These are phyloP conservation scores for Cytauxzoon felis DNA, from an alignment of 169 alveolate genomes.

Conservation along the genomic window DNA sequence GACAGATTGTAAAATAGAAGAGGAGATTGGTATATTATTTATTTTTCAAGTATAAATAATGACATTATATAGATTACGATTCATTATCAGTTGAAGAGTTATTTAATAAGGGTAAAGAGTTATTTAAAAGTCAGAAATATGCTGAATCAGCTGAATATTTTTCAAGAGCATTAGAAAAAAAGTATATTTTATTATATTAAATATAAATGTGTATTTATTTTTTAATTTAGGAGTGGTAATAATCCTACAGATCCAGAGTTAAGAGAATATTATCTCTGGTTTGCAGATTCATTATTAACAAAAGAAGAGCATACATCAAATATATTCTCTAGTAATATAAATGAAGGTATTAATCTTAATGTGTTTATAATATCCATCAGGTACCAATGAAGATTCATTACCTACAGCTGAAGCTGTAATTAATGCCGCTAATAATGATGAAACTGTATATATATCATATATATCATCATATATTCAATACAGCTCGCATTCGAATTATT, in stretches of 20 bases:
- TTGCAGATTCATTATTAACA: constrained; percentile 60
- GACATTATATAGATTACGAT: constrained; percentile 20
- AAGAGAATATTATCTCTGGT: constrained; percentile 62
- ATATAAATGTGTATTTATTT: not conserved
- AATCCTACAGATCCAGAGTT: constrained; percentile 34
- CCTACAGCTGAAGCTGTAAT: constrained; percentile 43
- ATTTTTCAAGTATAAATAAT: not conserved
- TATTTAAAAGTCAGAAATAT: constrained; percentile 35
- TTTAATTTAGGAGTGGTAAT: constrained; percentile 12
- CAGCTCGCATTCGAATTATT: constrained; percentile 61
- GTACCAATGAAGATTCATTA: constrained; percentile 7
- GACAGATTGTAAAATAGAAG: constrained; percentile 16
- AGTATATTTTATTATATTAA: constrained; percentile 3
- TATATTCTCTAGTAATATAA: constrained; percentile 23
- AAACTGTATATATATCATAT: not conserved
- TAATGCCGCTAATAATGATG: constrained; percentile 20
- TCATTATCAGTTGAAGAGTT: constrained; percentile 47
- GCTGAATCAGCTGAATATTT: constrained; percentile 59
- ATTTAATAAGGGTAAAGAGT: constrained; percentile 31
- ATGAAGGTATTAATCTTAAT: constrained; percentile 9
- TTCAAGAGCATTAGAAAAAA: constrained; percentile 51
- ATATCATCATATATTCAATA: not conserved
- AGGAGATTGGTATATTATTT: constrained; percentile 9
- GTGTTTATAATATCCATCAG: not conserved
- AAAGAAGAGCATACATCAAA: constrained; percentile 56